Percentiles rank a stretch among this genome's conserved stretches.
Evolutionary conservation across 352 stramenopile species (phyloP).

Genomic region (Phytopythium cucurbitacearum): DNA sequence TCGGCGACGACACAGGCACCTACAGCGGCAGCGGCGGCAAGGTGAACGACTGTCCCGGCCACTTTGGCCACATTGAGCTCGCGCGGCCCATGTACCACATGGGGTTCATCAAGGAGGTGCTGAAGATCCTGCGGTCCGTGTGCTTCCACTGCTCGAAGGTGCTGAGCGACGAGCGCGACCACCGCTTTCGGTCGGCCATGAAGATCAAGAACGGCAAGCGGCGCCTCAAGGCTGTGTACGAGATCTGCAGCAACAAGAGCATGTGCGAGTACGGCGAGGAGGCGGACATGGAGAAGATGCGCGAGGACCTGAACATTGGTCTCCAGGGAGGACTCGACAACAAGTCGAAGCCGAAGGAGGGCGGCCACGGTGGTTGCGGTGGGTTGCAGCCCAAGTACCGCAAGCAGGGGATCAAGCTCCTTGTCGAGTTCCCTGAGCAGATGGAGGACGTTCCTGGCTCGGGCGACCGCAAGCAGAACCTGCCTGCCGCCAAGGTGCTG

Average conservation of each 20-base stretch:
- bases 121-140: conserved; percentile 93
- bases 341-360: conserved; percentile 80
- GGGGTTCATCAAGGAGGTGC: conserved; percentile 95
- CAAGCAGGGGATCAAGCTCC: conserved; percentile 93
- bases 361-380: conserved; percentile 75
- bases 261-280: conserved; percentile 86
- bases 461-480: conserved; percentile 96
- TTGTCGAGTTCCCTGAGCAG: conserved; percentile 94
- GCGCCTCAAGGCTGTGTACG: conserved; percentile 93
- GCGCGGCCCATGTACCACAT: conserved; percentile 97
- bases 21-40: conserved; percentile 91
- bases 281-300: conserved; percentile 87
- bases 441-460: conserved; percentile 93
- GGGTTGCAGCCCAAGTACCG: conserved; percentile 94
- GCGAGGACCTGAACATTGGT: conserved; percentile 82
- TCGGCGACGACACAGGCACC: conserved; percentile 30
- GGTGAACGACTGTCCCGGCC: conserved; percentile 96
- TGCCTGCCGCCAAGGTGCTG: conserved; percentile 93
- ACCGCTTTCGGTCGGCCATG: conserved; percentile 79
- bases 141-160: conserved; percentile 98
- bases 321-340: conserved; percentile 78
- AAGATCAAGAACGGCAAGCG: conserved; percentile 87
- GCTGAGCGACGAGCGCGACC: conserved; percentile 88
- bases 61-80: conserved; percentile 99
- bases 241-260: conserved; percentile 90